Conservation (phyloP, 192 early-diverging fungal genomes). For the Borealophlyctis nickersoniae region DNA sequence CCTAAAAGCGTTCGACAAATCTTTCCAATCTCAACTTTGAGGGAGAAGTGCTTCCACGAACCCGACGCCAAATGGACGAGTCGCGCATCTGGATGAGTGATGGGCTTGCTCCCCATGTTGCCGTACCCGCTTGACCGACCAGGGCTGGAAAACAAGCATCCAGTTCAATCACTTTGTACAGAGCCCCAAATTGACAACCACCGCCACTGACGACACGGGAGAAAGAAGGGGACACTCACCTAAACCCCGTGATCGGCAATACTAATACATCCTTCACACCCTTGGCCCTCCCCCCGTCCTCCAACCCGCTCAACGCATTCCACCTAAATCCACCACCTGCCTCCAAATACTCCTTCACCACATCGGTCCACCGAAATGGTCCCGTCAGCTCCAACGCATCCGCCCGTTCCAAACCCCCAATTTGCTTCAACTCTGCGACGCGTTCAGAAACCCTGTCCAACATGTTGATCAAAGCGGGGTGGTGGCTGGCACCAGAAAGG, state of each 20-base stretch:
- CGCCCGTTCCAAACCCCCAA: not conserved
- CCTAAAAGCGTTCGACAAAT: constrained; percentile 13
- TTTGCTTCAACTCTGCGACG: constrained; percentile 1
- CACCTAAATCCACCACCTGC: not conserved
- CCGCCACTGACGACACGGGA: not conserved
- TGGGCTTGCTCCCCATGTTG: constrained; percentile 23
- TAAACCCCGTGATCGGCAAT: constrained; percentile 26
- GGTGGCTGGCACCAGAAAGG: constrained; percentile 3
- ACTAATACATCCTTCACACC: constrained; percentile 14
- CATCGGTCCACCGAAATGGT: constrained; percentile 12
- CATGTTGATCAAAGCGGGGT: constrained; percentile 14
- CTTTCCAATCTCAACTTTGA: constrained; percentile 13
- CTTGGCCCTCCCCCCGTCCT: constrained; percentile 18
- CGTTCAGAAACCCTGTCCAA: constrained; percentile 4
- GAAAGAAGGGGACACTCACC: too few relatives aligned
- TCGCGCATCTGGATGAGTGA: constrained; percentile 19
- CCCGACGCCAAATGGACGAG: constrained; percentile 19
- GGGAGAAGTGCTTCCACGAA: constrained; percentile 15
- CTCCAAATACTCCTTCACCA: constrained; percentile 3
- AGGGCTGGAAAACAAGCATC: constrained; percentile 5
- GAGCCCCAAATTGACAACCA: not conserved
- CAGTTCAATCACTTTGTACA: not conserved
- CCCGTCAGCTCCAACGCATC: constrained; percentile 24
- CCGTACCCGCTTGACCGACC: constrained; percentile 12
- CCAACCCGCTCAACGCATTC: constrained; percentile 11